A percentile compares a stretch with the other conserved stretches of the same genome.
Conservation (phyloP, 768 basidiomycete genomes). For the Podaxis sp. region DNA sequence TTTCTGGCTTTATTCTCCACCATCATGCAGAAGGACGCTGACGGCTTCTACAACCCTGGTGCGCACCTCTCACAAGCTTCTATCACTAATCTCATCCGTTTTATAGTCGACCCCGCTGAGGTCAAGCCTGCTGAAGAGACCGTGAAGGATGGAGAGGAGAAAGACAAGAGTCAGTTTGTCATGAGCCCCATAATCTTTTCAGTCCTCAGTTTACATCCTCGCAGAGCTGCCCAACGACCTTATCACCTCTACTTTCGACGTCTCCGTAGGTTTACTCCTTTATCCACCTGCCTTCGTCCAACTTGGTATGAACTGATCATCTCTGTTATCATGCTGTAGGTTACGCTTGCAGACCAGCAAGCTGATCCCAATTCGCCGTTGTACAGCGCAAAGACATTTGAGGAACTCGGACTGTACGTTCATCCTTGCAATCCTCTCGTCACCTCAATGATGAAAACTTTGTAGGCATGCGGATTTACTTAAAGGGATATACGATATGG, state of each 20-base stretch:
- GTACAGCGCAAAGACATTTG: conserved; percentile 90
- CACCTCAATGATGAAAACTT: background rate
- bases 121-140: conserved; percentile 26
- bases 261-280: conserved; percentile 51
- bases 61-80: conserved; percentile 15
- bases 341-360: conserved; percentile 96
- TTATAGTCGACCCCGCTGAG: background rate
- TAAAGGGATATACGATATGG: conserved; percentile 93
- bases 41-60: conserved; percentile 77
- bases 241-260: conserved; percentile 80
- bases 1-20: background rate
- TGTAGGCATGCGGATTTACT: conserved; percentile 80
- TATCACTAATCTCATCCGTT: background rate
- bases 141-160: conserved; percentile 24
- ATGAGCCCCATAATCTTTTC: no score
- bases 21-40: conserved; percentile 70
- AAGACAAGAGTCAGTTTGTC: background rate
- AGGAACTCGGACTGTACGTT: conserved; percentile 90
- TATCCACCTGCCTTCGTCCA: conserved; percentile 11
- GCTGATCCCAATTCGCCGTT: conserved; percentile 94
- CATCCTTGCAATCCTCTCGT: background rate
- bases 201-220: background rate
- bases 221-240: conserved; percentile 52
- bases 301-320: background rate
- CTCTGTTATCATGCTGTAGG: conserved; percentile 42